Evolutionary conservation across 129 eudicot species (phyloP).

Genomic region (Flaveria robusta): DNA sequence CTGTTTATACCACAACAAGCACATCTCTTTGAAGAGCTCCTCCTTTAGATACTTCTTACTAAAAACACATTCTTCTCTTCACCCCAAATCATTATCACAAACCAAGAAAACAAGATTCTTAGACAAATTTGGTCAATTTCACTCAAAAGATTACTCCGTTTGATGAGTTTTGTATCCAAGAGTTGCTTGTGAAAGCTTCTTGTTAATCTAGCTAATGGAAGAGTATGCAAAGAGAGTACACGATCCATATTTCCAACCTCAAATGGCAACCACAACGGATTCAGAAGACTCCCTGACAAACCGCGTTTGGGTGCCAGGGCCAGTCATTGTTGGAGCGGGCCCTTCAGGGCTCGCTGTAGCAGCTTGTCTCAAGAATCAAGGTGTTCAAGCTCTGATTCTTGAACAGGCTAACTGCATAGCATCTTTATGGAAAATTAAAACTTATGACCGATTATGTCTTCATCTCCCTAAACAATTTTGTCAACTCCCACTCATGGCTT

Average conservation of each 20-base stretch:
- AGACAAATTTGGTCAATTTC: constrained; percentile 5
- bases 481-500: constrained; percentile 62
- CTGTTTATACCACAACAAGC: neutral
- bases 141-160: constrained; percentile 14
- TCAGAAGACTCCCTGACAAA: neutral
- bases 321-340: constrained; percentile 69
- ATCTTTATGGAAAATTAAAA: constrained; percentile 60
- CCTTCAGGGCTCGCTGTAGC: constrained; percentile 78
- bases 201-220: constrained; percentile 30
- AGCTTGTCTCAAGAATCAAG: constrained; percentile 58
- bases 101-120: constrained; percentile 8
- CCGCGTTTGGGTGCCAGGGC: constrained; percentile 44
- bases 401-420: constrained; percentile 64
- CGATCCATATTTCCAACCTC: constrained; percentile 42
- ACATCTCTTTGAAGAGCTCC: neutral
- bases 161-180: constrained; percentile 26
- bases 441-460: constrained; percentile 62
- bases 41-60: constrained; percentile 11
- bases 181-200: constrained; percentile 12
- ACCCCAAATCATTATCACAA: neutral
- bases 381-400: constrained; percentile 46
- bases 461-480: constrained; percentile 74
- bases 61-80: constrained; percentile 8
- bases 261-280: neutral
- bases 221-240: constrained; percentile 49